A percentile compares a stretch with the other conserved stretches of the same genome.
phyloP scores from a whole-genome alignment of 2,329 filamentous ascomycete species.

The Xylariaceae sp. region DNA sequence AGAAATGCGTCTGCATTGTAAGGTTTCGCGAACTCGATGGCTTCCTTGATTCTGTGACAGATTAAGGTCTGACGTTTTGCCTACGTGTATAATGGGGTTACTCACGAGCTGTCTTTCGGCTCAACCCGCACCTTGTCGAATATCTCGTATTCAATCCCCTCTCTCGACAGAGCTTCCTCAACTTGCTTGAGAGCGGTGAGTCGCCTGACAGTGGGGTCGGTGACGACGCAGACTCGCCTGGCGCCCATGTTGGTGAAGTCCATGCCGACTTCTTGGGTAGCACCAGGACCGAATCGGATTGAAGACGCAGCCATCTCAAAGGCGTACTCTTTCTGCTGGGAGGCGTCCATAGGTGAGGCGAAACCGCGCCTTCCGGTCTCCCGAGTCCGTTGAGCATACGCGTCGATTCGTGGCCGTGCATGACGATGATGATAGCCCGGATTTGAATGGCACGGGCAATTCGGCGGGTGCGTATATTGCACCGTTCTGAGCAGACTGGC shows the following conservation, averaged over 20 bases:
- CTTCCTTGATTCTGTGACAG: slow-evolving; percentile 74
- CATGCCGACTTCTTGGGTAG: slow-evolving; percentile 97
- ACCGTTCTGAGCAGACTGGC: slow-evolving; percentile 83
- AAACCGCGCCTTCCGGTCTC: slow-evolving; percentile 54
- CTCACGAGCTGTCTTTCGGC: slow-evolving; percentile 90
- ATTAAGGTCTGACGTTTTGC: slow-evolving; percentile 9
- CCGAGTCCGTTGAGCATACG: slow-evolving; percentile 50
- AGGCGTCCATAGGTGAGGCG: slow-evolving; percentile 77
- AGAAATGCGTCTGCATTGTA: slow-evolving; percentile 87
- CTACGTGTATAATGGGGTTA: slow-evolving; percentile 24
- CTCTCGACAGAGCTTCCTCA: slow-evolving; percentile 75
- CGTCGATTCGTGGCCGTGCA: slow-evolving; percentile 57
- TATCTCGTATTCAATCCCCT: slow-evolving; percentile 81
- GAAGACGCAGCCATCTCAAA: slow-evolving; percentile 98
- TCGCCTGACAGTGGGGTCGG: slow-evolving; percentile 80
- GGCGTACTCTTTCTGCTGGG: slow-evolving; percentile 89
- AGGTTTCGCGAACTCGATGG: slow-evolving; percentile 84
- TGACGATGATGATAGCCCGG: slow-evolving; percentile 76
- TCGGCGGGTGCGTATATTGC: slow-evolving; percentile 85
- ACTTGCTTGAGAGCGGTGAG: slow-evolving; percentile 91
- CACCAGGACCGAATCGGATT: slow-evolving; percentile 91
- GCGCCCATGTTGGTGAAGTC: slow-evolving; percentile 91
- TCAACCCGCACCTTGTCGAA: slow-evolving; percentile 84
- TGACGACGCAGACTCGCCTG: slow-evolving; percentile 89
- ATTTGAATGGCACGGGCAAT: slow-evolving; percentile 92